Base-by-base conservation (phyloP, 1,284 basidiomycete genomes). In the Prillingera fragicola region DNA sequence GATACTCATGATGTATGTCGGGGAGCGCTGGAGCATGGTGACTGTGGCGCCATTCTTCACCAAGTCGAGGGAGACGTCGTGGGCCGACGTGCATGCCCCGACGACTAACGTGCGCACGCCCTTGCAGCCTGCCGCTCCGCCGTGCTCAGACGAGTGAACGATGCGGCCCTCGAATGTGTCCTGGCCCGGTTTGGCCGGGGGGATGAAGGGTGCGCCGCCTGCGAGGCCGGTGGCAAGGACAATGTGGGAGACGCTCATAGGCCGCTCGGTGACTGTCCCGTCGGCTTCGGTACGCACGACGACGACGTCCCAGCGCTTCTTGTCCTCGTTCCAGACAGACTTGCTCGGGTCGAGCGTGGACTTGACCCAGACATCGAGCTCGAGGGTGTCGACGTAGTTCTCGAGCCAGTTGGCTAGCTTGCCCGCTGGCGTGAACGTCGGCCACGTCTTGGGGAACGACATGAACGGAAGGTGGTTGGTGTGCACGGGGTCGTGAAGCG, bases 371-470 rank as follows among this genome's bases (percentile, higher is more conserved):
- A 80, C 73, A 61, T 80, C 78, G 29, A 84, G 62, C 52, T 84
- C 81, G 56, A 84, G 70, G 2, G 75, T 62, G 32, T 80, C 74
- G 3, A 80, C 81, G 61, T 83, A 85, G 24, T 67, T 69, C 60
- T 84, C 81, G 4, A 84, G 72, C 79, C 81, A 84, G 54, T 80
- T 77, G 1, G 78, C 82, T 14, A 84, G 73, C 77, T 82, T 67
- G 28, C 62, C 62, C 19, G 54, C 60, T 12, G 58, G 57, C 10
- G 52, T 60, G 50, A 48, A 62, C 29, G 45, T 46, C n/a, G 60
- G 63, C 61, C 57, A 50, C 38, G 51, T 59, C 22, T 42, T 22
- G n/a, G 59, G 59, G 50, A 57, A 61, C n/a, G 57, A 55, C 39
- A 55, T 43, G 40, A 45, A 39, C 25, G 44, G 50, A 19, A 53